Conservation (phyloP, 805 yeast genomes). For the Wickerhamomyces canadensis region DNA sequence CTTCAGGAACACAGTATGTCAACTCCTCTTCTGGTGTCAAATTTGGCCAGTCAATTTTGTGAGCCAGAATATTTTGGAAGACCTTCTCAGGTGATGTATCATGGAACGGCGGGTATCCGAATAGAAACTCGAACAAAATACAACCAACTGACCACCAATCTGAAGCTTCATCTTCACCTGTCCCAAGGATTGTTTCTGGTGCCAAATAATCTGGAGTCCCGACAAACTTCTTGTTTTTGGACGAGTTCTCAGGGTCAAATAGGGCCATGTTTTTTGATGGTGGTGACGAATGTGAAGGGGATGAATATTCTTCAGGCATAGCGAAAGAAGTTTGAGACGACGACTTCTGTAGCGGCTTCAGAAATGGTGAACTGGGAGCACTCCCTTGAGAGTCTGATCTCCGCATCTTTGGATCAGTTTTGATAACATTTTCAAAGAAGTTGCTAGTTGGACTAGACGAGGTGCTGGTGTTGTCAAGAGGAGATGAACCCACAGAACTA, state of each 20-base stretch:
- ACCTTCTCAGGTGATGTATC: slow-evolving; percentile 74
- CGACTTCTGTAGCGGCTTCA: slow-evolving; percentile 43
- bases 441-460: slow-evolving; percentile 25
- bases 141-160: slow-evolving; percentile 99
- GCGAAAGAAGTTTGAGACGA: slow-evolving; percentile 56
- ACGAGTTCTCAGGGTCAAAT: slow-evolving; percentile 63
- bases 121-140: slow-evolving; percentile 83
- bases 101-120: slow-evolving; percentile 95
- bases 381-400: slow-evolving; percentile 16
- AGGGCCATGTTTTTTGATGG: slow-evolving; percentile 46
- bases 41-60: slow-evolving; percentile 82
- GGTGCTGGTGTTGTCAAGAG: slow-evolving; percentile 12
- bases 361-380: slow-evolving; percentile 38
- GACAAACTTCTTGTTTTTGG: slow-evolving; percentile 62
- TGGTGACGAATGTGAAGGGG: slow-evolving; percentile 6
- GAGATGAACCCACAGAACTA: slow-evolving; percentile 2
- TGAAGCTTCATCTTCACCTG: slow-evolving; percentile 72
- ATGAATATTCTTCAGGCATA: slow-evolving; percentile 42
- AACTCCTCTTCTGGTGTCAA: slow-evolving; percentile 48
- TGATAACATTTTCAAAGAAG: slow-evolving; percentile 24
- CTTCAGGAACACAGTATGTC: slow-evolving; percentile 53
- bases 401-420: slow-evolving; percentile 11
- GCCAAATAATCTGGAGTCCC: slow-evolving; percentile 98
- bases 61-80: slow-evolving; percentile 70
- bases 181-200: slow-evolving; percentile 89